phyloP scores from a whole-genome alignment of 331 rosid species.

The Quercus lobata region DNA sequence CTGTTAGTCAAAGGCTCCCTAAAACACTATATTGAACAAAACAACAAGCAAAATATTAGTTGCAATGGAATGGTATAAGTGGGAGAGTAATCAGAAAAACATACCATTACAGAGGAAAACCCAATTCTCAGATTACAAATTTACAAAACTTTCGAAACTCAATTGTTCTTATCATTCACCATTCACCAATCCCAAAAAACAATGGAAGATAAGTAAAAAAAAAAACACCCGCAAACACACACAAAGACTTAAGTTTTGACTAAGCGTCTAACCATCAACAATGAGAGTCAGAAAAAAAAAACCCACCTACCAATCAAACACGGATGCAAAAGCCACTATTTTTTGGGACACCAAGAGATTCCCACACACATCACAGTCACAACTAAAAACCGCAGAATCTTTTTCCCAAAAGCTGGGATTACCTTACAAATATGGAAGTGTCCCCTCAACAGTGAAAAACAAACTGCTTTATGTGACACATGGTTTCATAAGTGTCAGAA shows the following conservation, averaged over 20 bases:
- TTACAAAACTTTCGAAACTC: neutral
- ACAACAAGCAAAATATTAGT: neutral
- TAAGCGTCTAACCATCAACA: neutral
- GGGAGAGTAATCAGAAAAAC: neutral
- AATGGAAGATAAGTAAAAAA: neutral
- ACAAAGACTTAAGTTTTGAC: too few relatives aligned
- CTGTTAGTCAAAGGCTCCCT: too few relatives aligned
- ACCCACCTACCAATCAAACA: constrained; percentile 9
- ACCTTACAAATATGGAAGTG: neutral
- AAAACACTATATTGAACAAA: neutral
- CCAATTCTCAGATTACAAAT: neutral
- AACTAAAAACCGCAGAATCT: neutral
- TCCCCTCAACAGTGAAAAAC: neutral
- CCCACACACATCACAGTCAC: neutral
- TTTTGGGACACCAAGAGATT: neutral
- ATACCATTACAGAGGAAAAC: constrained; percentile 15
- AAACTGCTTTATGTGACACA: too few relatives aligned
- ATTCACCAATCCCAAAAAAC: neutral
- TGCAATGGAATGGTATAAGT: neutral
- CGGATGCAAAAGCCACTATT: neutral
- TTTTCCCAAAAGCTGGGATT: neutral
- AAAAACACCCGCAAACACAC: too few relatives aligned
- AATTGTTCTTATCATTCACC: neutral
- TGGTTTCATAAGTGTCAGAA: too few relatives aligned
- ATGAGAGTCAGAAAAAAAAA: neutral